Conservation (phyloP, 129 eudicot species). For the Silybum marianum region DNA sequence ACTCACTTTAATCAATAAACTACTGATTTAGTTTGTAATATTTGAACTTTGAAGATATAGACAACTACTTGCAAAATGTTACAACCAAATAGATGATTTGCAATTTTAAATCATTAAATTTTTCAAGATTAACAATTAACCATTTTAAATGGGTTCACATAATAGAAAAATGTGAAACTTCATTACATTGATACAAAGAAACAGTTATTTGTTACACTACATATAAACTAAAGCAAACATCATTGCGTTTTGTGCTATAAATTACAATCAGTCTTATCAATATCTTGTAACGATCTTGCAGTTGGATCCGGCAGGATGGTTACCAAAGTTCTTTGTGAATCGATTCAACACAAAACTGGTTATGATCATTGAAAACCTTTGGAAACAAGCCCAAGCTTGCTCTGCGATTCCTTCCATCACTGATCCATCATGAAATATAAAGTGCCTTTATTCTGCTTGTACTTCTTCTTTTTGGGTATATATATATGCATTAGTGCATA, state of each 20-base stretch:
- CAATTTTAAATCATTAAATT: no score
- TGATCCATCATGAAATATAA: conserved; percentile 28
- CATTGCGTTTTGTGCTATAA: no score
- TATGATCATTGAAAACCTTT: conserved; percentile 94
- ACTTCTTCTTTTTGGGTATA: background rate
- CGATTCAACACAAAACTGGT: conserved; percentile 92
- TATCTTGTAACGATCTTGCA: conserved; percentile 25
- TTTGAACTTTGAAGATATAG: background rate
- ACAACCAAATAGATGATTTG: background rate
- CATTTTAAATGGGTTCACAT: background rate
- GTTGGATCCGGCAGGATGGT: conserved; percentile 99
- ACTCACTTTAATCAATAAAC: background rate
- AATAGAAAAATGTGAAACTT: background rate
- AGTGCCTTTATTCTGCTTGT: background rate
- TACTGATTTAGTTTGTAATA: background rate
- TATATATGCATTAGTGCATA: no score
- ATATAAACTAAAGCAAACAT: no score
- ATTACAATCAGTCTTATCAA: background rate
- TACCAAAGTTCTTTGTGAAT: conserved; percentile 97
- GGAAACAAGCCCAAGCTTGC: conserved; percentile 75
- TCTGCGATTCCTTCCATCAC: conserved; percentile 43
- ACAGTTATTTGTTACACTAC: background rate
- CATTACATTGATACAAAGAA: background rate
- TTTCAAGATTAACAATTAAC: background rate
- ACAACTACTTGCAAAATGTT: background rate